Percentiles rank a stretch among this genome's conserved stretches.
Conservation (phyloP, 2,329 filamentous ascomycete genomes). For the Aspergillus tanneri region DNA sequence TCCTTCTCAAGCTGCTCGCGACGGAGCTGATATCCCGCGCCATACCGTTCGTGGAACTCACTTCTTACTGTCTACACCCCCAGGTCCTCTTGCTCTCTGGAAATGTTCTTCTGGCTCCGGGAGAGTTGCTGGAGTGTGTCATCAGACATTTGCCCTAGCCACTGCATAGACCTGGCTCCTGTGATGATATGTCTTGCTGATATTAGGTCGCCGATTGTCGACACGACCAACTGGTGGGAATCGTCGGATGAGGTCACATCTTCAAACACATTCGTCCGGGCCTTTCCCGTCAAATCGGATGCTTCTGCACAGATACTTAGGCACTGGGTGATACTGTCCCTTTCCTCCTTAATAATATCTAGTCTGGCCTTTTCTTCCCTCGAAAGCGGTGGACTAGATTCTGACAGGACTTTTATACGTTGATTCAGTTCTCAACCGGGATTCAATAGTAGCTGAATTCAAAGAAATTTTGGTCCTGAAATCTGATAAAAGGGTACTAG, state of each 20-base stretch:
- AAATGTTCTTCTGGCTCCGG: slow-evolving; percentile 3
- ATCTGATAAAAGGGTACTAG: slow-evolving; percentile 7
- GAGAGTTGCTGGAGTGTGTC: slow-evolving; percentile 31
- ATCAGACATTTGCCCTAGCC: slow-evolving; percentile 36
- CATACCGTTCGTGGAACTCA: neutral
- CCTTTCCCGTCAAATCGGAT: slow-evolving; percentile 25
- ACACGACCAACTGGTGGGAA: slow-evolving; percentile 31
- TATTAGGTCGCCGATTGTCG: slow-evolving; percentile 34
- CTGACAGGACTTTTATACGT: slow-evolving; percentile 17
- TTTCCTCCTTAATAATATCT: slow-evolving; percentile 27
- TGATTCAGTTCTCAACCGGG: slow-evolving; percentile 23
- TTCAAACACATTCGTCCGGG: slow-evolving; percentile 30
- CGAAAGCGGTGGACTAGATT: slow-evolving; percentile 8
- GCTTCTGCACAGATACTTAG: slow-evolving; percentile 21
- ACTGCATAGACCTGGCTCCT: slow-evolving; percentile 38
- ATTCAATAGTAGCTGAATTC: slow-evolving; percentile 22
- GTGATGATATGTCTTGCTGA: slow-evolving; percentile 30
- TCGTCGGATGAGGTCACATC: slow-evolving; percentile 30
- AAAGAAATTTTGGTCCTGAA: slow-evolving; percentile 23
- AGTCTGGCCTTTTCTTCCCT: slow-evolving; percentile 14
- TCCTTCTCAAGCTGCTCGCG: no score
- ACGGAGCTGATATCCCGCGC: neutral
- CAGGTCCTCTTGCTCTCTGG: neutral
- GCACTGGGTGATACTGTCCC: slow-evolving; percentile 20
- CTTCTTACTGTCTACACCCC: neutral